Base-by-base conservation (phyloP, 768 basidiomycete species). In the Pulveroboletus sp. region DNA sequence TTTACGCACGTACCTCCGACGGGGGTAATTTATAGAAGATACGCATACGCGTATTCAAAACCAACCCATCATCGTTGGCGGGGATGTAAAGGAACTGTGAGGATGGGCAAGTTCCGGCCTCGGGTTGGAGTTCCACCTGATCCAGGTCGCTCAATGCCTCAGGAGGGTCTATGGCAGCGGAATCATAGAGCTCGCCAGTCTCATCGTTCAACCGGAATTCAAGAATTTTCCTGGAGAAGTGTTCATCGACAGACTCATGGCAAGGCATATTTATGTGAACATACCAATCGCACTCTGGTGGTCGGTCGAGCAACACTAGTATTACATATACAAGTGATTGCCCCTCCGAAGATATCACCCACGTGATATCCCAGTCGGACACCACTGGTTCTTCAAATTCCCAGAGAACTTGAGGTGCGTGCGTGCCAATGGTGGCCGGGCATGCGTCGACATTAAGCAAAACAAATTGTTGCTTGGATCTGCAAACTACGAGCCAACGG, bases 31-130 rank as follows among this genome's bases (percentile, higher is more conserved):
- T 29, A 11, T 51, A 39, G 3, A 47, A 51, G 8, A 19, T 3
- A 8, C 32, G 42, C 9, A 25, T 44, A 37, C 19, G 49, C 3
- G 23, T 41, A 19, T 56, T 49, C n/a, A 50, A 19, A 13, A 50
- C 27, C 5, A 31, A 3, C 2, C 7, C 1, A 29, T 1, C 0
- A 5, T 2, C 5, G 4, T 0, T 1, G 1, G 9, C 8, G 0
- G 2, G 12, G 27, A 55, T 45, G 23, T 12, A 31, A n/a, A 56
- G 21, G 16, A 51, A 36, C n/a, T n/a, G n/a, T 14, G 8, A 43
- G 6, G 39, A 40, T 19, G 27, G 8, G 8, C 9, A 11, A 11
- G 9, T 38, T 29, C 34, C 36, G 1, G 14, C 37, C 2, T 8
- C 1, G 1, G 41, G 2, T 2, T n/a, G n/a, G 17, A 20, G 7